phyloP scores from a whole-genome alignment of 176 grass and related monocot species.

The Oropetium thomaeum region DNA sequence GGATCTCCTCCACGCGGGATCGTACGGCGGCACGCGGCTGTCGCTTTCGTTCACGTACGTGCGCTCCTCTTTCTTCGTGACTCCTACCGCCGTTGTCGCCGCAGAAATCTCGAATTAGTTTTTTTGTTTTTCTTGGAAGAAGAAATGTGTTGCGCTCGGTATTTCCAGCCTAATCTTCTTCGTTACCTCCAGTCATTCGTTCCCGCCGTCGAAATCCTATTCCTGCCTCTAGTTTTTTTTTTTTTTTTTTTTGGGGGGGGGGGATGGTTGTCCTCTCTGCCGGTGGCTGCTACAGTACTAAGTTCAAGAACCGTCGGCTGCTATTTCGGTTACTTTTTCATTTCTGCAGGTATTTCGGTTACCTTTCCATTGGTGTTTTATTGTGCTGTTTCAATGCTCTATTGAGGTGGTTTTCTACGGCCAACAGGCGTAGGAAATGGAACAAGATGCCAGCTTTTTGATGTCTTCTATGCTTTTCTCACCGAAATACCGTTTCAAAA shows the following conservation, averaged over 20 bases:
- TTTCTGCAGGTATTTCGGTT: slow-evolving; percentile 2
- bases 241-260: not conserved
- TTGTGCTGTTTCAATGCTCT: too few species aligned
- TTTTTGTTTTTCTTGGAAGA: too few species aligned
- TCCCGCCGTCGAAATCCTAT: not conserved
- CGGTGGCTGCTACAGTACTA: not conserved
- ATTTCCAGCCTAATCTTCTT: not conserved
- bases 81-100: slow-evolving; percentile 14
- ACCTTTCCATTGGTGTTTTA: not conserved
- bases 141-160: not conserved
- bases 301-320: slow-evolving; percentile 5
- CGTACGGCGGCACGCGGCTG: slow-evolving; percentile 45
- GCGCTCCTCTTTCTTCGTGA: not conserved
- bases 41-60: slow-evolving; percentile 50
- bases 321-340: slow-evolving; percentile 1
- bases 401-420: not conserved
- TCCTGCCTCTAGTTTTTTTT: not conserved
- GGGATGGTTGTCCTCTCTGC: not conserved
- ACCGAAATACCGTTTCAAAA: not conserved
- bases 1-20: slow-evolving; percentile 53
- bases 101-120: slow-evolving; percentile 1
- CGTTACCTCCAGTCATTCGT: not conserved
- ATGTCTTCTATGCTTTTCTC: not conserved
- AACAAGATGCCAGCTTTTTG: not conserved
- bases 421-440: not conserved